Evolutionary conservation across 305 asterid species (phyloP).

Genomic region (Fraxinus floribunda): DNA sequence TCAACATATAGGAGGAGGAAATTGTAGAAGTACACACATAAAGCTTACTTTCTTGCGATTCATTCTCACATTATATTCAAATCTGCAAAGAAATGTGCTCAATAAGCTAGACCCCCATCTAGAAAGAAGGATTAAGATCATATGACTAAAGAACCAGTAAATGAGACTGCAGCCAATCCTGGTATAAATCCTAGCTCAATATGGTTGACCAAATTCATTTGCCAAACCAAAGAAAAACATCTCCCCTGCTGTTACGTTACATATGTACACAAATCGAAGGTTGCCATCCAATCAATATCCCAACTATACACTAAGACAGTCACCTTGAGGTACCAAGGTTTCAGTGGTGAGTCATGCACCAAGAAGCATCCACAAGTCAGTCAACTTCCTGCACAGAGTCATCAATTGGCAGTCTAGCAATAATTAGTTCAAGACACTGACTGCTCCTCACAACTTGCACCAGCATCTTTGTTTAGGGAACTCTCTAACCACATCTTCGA

Average conservation of each 20-base stretch:
- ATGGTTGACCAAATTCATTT: neutral
- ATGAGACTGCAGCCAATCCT: neutral
- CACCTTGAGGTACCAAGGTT: neutral
- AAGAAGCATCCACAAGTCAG: neutral
- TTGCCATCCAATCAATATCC: neutral
- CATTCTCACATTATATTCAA: neutral
- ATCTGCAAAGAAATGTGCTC: neutral
- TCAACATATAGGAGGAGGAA: neutral
- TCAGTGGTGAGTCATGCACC: neutral
- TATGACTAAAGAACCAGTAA: neutral
- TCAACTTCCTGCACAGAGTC: neutral
- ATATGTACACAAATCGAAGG: neutral
- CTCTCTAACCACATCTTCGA: conserved; percentile 44
- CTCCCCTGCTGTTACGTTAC: neutral
- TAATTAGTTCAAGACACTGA: neutral
- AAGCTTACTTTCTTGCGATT: neutral
- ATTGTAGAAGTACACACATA: neutral
- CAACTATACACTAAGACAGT: conserved; percentile 6
- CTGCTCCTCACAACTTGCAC: neutral
- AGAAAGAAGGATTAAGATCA: neutral
- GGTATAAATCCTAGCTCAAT: neutral
- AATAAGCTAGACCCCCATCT: neutral
- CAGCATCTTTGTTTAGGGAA: conserved; percentile 12
- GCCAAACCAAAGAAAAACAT: neutral
- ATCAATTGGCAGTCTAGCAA: neutral